phyloP scores from a whole-genome alignment of 192 early-diverging fungal species.

The Coemansia sp. region DNA sequence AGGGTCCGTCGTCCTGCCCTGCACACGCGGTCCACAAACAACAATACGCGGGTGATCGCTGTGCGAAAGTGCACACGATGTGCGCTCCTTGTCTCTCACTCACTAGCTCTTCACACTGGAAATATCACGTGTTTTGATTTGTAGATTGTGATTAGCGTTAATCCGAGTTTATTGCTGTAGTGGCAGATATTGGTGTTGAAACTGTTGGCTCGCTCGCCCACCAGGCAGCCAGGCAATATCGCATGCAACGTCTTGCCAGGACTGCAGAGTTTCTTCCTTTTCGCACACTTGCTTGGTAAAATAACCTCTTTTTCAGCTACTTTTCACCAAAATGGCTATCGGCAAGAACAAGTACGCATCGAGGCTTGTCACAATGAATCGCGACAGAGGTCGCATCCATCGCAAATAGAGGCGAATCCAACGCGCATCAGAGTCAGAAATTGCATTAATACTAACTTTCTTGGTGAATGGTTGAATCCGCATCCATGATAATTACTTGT shows the following conservation, averaged over 20 bases:
- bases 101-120: not conserved
- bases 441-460: not conserved
- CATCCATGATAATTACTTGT: constrained; percentile 26
- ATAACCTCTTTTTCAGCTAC: constrained; percentile 19
- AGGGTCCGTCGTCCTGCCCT: not conserved
- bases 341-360: constrained; percentile 81
- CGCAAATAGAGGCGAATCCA: constrained; percentile 8
- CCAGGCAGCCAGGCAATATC: constrained; percentile 4
- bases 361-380: not conserved
- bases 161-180: not conserved
- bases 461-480: constrained; percentile 13
- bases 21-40: constrained; percentile 1
- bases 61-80: not conserved
- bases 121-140: not conserved
- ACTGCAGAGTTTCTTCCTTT: constrained; percentile 29
- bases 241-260: constrained; percentile 4
- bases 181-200: not conserved
- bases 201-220: not conserved
- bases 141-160: not conserved
- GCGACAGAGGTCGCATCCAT: constrained; percentile 21
- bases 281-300: constrained; percentile 35
- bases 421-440: not conserved
- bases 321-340: constrained; percentile 58
- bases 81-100: not conserved
- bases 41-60: not conserved